A percentile compares a stretch with the other conserved stretches of the same genome.
These are phyloP conservation scores for Yamadazyma membranifaciens DNA, from an alignment of 1,139 yeast genomes.

Conservation along the genomic window DNA sequence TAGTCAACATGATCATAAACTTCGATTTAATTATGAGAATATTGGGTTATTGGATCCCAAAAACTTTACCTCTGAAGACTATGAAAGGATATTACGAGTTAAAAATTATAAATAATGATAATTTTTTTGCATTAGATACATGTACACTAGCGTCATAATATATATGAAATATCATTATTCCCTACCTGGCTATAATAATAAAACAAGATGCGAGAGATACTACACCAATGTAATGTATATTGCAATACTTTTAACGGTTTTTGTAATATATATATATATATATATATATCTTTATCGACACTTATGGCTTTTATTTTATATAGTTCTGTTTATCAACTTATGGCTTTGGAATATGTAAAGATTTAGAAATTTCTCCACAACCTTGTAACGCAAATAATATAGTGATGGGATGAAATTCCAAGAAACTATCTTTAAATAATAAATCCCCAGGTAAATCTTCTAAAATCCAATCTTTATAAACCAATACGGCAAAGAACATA, in stretches of 20 bases:
- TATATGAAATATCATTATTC: too few relatives aligned
- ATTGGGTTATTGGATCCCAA: conserved; percentile 44
- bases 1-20: conserved; percentile 30
- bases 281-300: too few relatives aligned
- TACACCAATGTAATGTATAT: conserved; percentile 1
- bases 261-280: too few relatives aligned
- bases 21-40: conserved; percentile 23
- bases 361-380: conserved; percentile 87
- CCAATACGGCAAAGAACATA: conserved; percentile 64
- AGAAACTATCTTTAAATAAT: conserved; percentile 48
- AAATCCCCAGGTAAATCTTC: conserved; percentile 66
- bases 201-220: too few relatives aligned
- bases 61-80: conserved; percentile 28
- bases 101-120: neutral
- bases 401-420: conserved; percentile 75
- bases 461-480: conserved; percentile 47
- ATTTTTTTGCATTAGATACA: too few relatives aligned
- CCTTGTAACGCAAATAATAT: conserved; percentile 74
- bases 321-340: conserved; percentile 27
- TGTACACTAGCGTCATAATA: too few relatives aligned
- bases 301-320: too few relatives aligned
- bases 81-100: conserved; percentile 21
- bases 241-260: neutral
- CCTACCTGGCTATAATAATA: too few relatives aligned
- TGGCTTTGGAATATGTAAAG: conserved; percentile 87